A percentile compares a stretch with the other conserved stretches of the same genome.
Evolutionary conservation across 129 eudicot species (phyloP).

Genomic region (Chrysanthemum seticuspe): DNA sequence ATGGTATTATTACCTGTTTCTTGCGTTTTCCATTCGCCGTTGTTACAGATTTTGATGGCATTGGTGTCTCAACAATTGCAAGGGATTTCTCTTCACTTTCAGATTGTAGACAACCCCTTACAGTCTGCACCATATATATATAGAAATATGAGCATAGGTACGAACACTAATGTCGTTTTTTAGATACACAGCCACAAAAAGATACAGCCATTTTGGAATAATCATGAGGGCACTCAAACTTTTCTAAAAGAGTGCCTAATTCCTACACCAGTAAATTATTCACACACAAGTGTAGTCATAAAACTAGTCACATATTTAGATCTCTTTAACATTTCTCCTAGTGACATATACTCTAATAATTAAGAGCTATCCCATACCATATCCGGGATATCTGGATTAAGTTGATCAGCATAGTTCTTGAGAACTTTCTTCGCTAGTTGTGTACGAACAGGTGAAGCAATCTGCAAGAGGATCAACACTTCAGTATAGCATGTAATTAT

Average conservation of each 20-base stretch:
- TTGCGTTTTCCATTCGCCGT: background rate
- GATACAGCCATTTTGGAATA: slow-evolving; percentile 36
- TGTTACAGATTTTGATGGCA: background rate
- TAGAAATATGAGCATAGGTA: background rate
- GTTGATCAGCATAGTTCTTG: slow-evolving; percentile 30
- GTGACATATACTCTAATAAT: no score
- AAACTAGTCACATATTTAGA: no score
- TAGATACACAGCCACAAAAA: slow-evolving; percentile 23
- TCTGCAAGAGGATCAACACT: slow-evolving; percentile 22
- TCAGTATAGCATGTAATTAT: background rate
- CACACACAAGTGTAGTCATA: no score
- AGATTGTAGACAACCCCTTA: no score
- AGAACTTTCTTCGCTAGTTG: slow-evolving; percentile 41
- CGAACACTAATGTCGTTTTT: slow-evolving; percentile 17
- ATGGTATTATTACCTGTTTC: background rate
- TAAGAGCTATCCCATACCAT: slow-evolving; percentile 7
- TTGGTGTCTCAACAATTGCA: background rate
- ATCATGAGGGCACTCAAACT: slow-evolving; percentile 29
- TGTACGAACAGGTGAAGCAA: slow-evolving; percentile 31
- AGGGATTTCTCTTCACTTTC: background rate
- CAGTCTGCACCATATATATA: background rate
- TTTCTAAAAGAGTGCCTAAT: no score
- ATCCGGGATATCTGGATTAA: slow-evolving; percentile 22
- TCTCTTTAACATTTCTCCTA: no score
- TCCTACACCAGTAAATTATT: no score